Base-by-base conservation (phyloP, 768 basidiomycete genomes). In the Lactifluus piperatus region DNA sequence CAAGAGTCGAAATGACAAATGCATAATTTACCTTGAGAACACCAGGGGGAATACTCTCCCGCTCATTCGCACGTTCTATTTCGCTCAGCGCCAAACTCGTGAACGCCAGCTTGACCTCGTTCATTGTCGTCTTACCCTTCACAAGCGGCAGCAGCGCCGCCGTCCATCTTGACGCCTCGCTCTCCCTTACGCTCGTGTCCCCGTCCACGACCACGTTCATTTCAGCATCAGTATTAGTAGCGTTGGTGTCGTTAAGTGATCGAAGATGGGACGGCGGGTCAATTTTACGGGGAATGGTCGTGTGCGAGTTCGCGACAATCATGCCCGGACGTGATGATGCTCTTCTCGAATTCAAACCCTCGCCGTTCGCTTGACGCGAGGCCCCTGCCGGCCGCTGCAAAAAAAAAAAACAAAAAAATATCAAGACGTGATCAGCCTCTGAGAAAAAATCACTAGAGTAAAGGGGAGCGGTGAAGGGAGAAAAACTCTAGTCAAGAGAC, bases 111-210 rank as follows among this genome's bases (percentile, higher is more conserved):
- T 37, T 56, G 34, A 6, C 7, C 29, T 26, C 20, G 24, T 60
- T 43, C 49, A 47, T 20, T 5, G 5, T 26, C 22, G 36, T 56
- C 36, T 60, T 60, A 11, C 59, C 59, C 43, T 60, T 60, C 29
- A 56, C 59, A 14, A 60, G 44, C 4, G 59, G 59, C 11, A 60
- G 59, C 9, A 60, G 22, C 18, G 43, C 54, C 8, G 47, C 59
- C 22, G 59, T 51, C 59, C 59, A 60, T 18, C 34, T 27, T 2
- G 54, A 34, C 20, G 59, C 49, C 54, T 60, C 34, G 34, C 18
- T 49, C 48, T 50, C 41, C 20, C 32, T 30, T n/a, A 18, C 30
- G 10, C 18, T 36, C 30, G 16, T 7, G 37, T 37, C 34, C 32
- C 1, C 37, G 7, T 22, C 39, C n/a, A n/a, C n/a, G n/a, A n/a